Evolutionary conservation across 305 asterid genomes (phyloP), one percentile per base, ranked within the genome.

Genomic region (Ilex paraguariensis): DNA sequence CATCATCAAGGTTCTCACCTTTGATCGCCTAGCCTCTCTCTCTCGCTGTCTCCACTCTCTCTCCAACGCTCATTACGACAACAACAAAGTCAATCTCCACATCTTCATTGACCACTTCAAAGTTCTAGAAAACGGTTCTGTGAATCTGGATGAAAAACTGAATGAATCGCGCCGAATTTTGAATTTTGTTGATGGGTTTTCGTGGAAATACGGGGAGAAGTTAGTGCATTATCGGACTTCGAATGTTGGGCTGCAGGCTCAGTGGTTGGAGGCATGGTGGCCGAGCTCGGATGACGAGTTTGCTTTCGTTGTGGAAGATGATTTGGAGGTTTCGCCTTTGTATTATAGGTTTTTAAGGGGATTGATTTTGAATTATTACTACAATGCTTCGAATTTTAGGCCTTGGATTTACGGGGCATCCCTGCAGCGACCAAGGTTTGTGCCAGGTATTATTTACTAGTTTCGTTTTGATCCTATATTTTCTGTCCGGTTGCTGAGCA

Each of bases 201-300:
- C 63, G 61, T 88, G 96, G 96, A 67, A 64, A 58, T 79, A 69
- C 32, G 96, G 94, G 14, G 81, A 79, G 45, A 87, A 87, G 73
- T 15, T 86, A 55, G 90, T 88, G 77, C 96, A 86, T 71, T 88
- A 77, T 67, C 75, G 98, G 74, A 87, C 88, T 56, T 68, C 76
- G 15, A 88, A 86, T 72, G 94, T 76, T 48, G 98, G 95, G 17
- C 87, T 88, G 59, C 98, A 88, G 81, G 87, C 88, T 10, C 95
- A 91, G 78, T 91, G 98, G 98, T 74, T 91, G 13, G 96, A 91
- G 59, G 75, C 94, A 3, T 88, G 98, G 98, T 88, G 95, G 96
- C 96, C 98, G 46, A 57, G 72, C 52, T 83, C 91, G 1, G 91
- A 88, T 82, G 80, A 86, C 31, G 96, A 91, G 79, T 88, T 88